These are phyloP conservation scores for Vitis amurensis DNA, from an alignment of 164 flowering plant genomes.

Conservation along the genomic window DNA sequence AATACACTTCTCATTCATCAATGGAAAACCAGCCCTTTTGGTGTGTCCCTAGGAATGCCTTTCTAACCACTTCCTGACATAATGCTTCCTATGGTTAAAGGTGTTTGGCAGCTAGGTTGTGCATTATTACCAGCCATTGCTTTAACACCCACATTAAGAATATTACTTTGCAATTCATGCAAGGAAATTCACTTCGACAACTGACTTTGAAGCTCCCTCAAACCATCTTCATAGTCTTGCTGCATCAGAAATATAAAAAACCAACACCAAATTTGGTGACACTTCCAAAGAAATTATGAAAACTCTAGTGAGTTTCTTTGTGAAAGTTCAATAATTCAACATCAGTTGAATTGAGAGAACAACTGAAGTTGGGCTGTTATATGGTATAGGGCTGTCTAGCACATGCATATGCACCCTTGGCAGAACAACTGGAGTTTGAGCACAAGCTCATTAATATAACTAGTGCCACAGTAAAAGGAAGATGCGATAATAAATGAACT, in stretches of 20 bases:
- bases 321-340: too few relatives aligned
- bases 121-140: slow-evolving; percentile 9
- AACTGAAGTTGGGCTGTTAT: too few relatives aligned
- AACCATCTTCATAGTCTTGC: slow-evolving; percentile 26
- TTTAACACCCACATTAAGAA: slow-evolving; percentile 10
- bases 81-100: slow-evolving; percentile 17
- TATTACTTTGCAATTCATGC: slow-evolving; percentile 21
- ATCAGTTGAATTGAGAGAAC: too few relatives aligned
- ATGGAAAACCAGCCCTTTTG: slow-evolving; percentile 12
- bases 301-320: background rate
- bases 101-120: slow-evolving; percentile 10
- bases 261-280: background rate
- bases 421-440: too few relatives aligned
- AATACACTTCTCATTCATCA: slow-evolving; percentile 29
- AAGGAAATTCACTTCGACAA: slow-evolving; percentile 36
- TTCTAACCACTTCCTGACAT: slow-evolving; percentile 40
- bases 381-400: too few relatives aligned
- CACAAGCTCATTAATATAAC: too few relatives aligned
- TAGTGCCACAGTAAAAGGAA: too few relatives aligned
- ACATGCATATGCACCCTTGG: too few relatives aligned
- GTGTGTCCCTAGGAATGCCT: slow-evolving; percentile 10
- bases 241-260: slow-evolving; percentile 14
- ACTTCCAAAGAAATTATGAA: background rate
- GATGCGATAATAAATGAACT: too few relatives aligned
- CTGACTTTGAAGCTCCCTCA: slow-evolving; percentile 24